Evolutionary conservation across 257 asterid genomes (phyloP).

Genomic region (Ocimum tenuiflorum): DNA sequence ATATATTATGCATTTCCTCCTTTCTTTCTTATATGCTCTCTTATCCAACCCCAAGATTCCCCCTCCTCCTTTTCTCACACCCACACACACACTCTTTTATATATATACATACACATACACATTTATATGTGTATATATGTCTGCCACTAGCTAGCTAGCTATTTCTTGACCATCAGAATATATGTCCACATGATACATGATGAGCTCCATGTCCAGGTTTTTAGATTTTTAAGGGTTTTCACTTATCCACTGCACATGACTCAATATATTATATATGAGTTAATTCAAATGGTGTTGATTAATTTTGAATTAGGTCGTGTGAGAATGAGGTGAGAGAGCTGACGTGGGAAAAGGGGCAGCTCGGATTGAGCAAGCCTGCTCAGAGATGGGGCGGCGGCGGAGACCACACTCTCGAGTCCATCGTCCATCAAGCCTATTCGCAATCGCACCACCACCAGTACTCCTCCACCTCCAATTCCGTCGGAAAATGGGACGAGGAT

Average conservation of each 20-base stretch:
- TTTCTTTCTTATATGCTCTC: not conserved
- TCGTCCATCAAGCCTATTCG: constrained; percentile 42
- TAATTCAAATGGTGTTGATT: too few species aligned
- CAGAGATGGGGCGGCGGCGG: constrained; percentile 19
- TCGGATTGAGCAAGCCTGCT: constrained; percentile 15
- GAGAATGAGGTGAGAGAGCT: constrained; percentile 41
- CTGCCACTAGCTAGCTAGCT: not conserved
- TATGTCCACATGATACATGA: not conserved
- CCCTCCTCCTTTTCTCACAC: not conserved
- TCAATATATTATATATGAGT: too few species aligned
- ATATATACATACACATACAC: too few species aligned
- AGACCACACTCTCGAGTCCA: constrained; percentile 47
- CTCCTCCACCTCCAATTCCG: not conserved
- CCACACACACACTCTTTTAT: not conserved
- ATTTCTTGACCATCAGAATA: not conserved
- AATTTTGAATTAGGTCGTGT: too few species aligned
- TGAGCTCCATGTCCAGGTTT: constrained; percentile 28
- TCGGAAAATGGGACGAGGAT: not conserved
- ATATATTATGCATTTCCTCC: not conserved
- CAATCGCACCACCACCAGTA: not conserved
- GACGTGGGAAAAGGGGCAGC: constrained; percentile 57
- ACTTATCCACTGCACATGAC: not conserved
- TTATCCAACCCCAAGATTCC: constrained; percentile 9
- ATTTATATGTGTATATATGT: not conserved
- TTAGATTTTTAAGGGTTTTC: not conserved